Conservation (phyloP, 1,284 basidiomycete genomes). For the Cryptococcus depauperatus region DNA sequence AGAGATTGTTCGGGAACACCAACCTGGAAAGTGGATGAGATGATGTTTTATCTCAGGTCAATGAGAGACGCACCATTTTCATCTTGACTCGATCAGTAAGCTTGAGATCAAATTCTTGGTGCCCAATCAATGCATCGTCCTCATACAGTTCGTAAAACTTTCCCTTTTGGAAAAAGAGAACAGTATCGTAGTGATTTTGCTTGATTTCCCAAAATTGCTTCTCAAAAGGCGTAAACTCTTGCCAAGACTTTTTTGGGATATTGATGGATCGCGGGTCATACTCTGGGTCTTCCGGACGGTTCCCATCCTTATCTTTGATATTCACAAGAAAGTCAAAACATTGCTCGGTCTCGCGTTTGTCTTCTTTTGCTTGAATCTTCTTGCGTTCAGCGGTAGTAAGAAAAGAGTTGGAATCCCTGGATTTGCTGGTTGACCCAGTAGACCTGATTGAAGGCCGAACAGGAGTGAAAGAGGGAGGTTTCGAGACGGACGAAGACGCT, state of each 20-base stretch:
- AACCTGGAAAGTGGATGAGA: slow-evolving; percentile 54
- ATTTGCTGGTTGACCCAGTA: not conserved
- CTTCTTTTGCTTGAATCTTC: slow-evolving; percentile 64
- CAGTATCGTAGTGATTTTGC: slow-evolving; percentile 86
- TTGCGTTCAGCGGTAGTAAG: slow-evolving; percentile 80
- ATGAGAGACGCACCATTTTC: slow-evolving; percentile 69
- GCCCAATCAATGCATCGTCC: slow-evolving; percentile 80
- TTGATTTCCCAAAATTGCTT: slow-evolving; percentile 93
- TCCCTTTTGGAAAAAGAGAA: slow-evolving; percentile 89
- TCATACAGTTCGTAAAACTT: slow-evolving; percentile 69
- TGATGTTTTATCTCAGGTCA: not conserved
- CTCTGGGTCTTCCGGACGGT: slow-evolving; percentile 65
- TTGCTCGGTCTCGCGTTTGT: slow-evolving; percentile 71
- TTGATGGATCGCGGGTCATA: slow-evolving; percentile 87
- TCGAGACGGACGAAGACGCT: slow-evolving; percentile 17
- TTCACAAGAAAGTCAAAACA: slow-evolving; percentile 69
- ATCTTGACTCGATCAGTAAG: slow-evolving; percentile 70
- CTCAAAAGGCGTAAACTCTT: slow-evolving; percentile 88
- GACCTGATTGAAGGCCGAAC: slow-evolving; percentile 17
- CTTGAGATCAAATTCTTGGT: slow-evolving; percentile 87
- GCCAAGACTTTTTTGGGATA: slow-evolving; percentile 73
- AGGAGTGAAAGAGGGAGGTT: slow-evolving; percentile 8
- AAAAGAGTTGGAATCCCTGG: slow-evolving; percentile 34
- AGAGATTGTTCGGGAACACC: slow-evolving; percentile 94
- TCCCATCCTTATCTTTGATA: slow-evolving; percentile 64